Evolutionary conservation across 2,329 filamentous ascomycete species (phyloP).

Genomic region (Sclerotinia nivalis): DNA sequence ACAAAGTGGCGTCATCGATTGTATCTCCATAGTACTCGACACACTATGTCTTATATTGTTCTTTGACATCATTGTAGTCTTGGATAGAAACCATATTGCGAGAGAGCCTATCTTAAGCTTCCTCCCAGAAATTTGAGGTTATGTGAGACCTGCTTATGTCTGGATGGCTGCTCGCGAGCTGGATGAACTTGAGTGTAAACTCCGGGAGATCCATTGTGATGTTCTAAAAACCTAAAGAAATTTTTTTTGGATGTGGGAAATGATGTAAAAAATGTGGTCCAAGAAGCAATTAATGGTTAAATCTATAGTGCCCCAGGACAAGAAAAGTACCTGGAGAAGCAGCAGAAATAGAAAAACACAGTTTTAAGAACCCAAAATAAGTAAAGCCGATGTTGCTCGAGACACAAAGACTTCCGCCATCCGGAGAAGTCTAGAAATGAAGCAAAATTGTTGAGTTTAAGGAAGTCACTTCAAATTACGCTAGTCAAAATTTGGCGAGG

Average conservation of each 20-base stretch:
- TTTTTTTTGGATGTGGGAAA: no score
- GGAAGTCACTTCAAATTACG: neutral
- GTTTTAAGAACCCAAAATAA: neutral
- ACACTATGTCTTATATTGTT: neutral
- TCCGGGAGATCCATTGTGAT: neutral
- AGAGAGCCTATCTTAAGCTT: neutral
- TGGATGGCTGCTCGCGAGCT: neutral
- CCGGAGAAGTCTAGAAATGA: neutral
- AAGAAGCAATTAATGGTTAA: no score
- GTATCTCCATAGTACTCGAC: neutral
- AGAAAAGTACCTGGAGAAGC: neutral
- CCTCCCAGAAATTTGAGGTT: neutral
- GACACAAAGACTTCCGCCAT: neutral
- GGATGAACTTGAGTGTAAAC: neutral
- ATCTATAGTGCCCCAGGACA: no score
- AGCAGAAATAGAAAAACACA: neutral
- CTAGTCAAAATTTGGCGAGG: neutral
- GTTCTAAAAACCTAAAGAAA: neutral
- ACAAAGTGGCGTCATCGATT: accelerated
- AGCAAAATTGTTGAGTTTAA: neutral
- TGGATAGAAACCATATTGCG: accelerated
- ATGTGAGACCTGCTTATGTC: neutral
- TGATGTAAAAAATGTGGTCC: accelerated
- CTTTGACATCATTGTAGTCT: neutral
- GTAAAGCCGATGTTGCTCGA: neutral